phyloP scores from a whole-genome alignment of 805 yeast genomes.

The Deakozyma indianensis region DNA sequence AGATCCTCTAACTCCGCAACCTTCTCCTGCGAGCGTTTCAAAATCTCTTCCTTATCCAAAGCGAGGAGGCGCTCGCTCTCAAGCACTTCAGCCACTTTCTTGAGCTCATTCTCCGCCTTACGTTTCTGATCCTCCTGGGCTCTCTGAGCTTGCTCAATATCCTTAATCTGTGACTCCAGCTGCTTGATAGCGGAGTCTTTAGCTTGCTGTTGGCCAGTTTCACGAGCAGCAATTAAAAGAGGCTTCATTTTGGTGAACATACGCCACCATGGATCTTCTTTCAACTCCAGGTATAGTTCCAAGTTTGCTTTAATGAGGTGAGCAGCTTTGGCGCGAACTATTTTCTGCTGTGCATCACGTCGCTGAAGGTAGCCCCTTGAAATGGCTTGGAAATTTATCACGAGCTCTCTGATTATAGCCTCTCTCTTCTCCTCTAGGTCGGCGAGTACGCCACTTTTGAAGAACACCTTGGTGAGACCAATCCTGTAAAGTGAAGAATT shows the following conservation, averaged over 20 bases:
- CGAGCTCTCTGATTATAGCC: constrained; percentile 35
- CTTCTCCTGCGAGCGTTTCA: constrained; percentile 30
- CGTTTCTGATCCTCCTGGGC: constrained; percentile 13
- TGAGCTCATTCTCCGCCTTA: constrained; percentile 15
- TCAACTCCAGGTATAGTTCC: constrained; percentile 31
- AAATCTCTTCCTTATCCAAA: constrained; percentile 30
- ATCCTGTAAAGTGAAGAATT: constrained; percentile 47
- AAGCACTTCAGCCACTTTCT: constrained; percentile 20
- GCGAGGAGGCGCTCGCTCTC: constrained; percentile 28
- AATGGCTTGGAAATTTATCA: constrained; percentile 49
- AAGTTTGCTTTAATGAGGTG: constrained; percentile 53
- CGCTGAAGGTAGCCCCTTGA: constrained; percentile 55
- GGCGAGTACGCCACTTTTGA: constrained; percentile 66
- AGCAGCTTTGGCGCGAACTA: constrained; percentile 57
- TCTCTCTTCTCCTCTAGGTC: constrained; percentile 69
- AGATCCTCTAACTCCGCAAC: constrained; percentile 25
- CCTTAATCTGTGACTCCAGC: constrained; percentile 17
- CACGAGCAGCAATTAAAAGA: constrained; percentile 47
- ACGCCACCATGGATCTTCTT: constrained; percentile 63
- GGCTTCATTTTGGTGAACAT: constrained; percentile 64
- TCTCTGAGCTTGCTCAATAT: constrained; percentile 17
- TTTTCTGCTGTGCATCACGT: constrained; percentile 26
- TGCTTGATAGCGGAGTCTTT: constrained; percentile 21
- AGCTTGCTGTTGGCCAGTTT: constrained; percentile 38
- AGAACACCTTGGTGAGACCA: constrained; percentile 61